A percentile compares a stretch with the other conserved stretches of the same genome.
These are phyloP conservation scores for Helotiales sp. DNA, from an alignment of 2,329 filamentous ascomycete genomes.

Conservation along the genomic window DNA sequence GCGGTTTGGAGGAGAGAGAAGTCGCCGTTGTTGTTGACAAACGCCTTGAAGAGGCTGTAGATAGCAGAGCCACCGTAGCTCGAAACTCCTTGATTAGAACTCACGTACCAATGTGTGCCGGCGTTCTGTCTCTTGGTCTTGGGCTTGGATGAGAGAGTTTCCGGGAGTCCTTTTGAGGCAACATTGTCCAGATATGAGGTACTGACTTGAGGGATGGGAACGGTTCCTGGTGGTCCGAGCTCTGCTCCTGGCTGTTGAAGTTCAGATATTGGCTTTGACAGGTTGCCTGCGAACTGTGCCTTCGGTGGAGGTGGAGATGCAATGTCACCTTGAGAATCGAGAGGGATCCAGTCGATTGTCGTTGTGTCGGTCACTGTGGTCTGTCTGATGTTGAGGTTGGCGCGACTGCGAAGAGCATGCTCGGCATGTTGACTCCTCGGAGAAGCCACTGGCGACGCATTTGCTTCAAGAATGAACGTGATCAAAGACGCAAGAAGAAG, in stretches of 20 bases:
- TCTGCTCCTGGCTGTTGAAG: slow-evolving; percentile 8
- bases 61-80: slow-evolving; percentile 15
- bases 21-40: slow-evolving; percentile 8
- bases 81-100: slow-evolving; percentile 6
- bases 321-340: slow-evolving; percentile 17
- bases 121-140: slow-evolving; percentile 6
- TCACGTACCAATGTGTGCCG: slow-evolving; percentile 16
- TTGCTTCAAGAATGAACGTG: background rate
- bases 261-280: slow-evolving; percentile 3
- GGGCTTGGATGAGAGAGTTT: background rate
- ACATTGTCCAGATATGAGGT: background rate
- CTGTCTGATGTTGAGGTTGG: slow-evolving; percentile 7
- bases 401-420: slow-evolving; percentile 4
- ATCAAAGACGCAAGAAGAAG: background rate
- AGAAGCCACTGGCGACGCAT: background rate
- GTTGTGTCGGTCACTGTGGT: slow-evolving; percentile 14
- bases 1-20: slow-evolving; percentile 21
- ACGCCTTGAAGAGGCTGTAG: slow-evolving; percentile 16
- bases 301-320: slow-evolving; percentile 11
- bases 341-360: slow-evolving; percentile 18
- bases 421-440: slow-evolving; percentile 1
- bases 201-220: slow-evolving; percentile 14
- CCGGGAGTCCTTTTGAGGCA: background rate
- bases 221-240: slow-evolving; percentile 16
- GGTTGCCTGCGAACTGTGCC: background rate